These are phyloP conservation scores for Pythium periplocum DNA, from an alignment of 352 stramenopile species.

Conservation along the genomic window DNA sequence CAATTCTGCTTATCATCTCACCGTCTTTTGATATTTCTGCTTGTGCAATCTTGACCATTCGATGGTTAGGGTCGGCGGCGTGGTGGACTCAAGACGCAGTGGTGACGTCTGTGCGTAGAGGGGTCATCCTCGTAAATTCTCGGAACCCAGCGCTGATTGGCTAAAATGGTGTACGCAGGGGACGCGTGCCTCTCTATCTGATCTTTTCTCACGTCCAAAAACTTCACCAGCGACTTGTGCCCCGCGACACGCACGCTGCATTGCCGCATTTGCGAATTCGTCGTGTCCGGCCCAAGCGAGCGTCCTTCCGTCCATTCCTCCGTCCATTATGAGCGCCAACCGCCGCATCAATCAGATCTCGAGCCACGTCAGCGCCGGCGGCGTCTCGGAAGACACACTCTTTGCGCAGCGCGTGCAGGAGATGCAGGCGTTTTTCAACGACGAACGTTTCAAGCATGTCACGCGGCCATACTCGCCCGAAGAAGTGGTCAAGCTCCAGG, in stretches of 20 bases:
- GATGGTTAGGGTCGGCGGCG: slow-evolving; percentile 13
- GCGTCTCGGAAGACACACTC: slow-evolving; percentile 49
- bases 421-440: slow-evolving; percentile 60
- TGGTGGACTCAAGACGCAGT: slow-evolving; percentile 20
- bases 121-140: slow-evolving; percentile 1
- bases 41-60: slow-evolving; percentile 20
- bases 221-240: slow-evolving; percentile 9
- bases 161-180: no score
- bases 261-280: slow-evolving; percentile 21
- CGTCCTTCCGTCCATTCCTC: background rate
- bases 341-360: slow-evolving; percentile 73
- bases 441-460: slow-evolving; percentile 75
- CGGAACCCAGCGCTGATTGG: no score
- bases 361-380: slow-evolving; percentile 38
- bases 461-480: slow-evolving; percentile 74
- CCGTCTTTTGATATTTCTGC: slow-evolving; percentile 4
- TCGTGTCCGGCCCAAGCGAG: slow-evolving; percentile 1
- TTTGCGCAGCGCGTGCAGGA: slow-evolving; percentile 70
- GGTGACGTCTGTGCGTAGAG: slow-evolving; percentile 55
- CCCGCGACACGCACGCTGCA: slow-evolving; percentile 10
- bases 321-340: slow-evolving; percentile 45
- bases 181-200: slow-evolving; percentile 10
- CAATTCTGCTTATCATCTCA: background rate
- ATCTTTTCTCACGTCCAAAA: slow-evolving; percentile 25
- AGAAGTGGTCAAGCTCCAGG: slow-evolving; percentile 87